Conservation (phyloP, 2,329 filamentous ascomycete species). For the Parastagonospora avenae region DNA sequence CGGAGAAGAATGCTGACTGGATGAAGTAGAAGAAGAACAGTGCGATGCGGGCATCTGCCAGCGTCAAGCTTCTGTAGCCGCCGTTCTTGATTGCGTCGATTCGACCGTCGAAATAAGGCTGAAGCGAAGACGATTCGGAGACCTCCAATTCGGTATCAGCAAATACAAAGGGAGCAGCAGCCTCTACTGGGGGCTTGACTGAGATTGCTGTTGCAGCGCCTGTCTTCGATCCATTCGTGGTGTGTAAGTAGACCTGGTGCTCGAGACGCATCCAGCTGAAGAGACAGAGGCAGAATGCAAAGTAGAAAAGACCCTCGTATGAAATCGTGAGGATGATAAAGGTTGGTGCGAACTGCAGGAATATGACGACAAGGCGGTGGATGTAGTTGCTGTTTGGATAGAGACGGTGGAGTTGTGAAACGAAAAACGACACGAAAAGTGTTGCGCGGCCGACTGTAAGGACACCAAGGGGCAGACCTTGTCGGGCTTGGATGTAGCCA, state of each 20-base stretch:
- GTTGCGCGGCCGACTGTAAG: constrained; percentile 85
- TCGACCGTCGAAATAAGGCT: constrained; percentile 13
- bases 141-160: too few species aligned
- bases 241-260: constrained; percentile 68
- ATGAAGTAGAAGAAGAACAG: constrained; percentile 95
- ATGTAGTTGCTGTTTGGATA: constrained; percentile 87
- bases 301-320: constrained; percentile 95
- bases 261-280: constrained; percentile 93
- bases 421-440: constrained; percentile 73
- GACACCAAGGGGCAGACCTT: constrained; percentile 84
- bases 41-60: constrained; percentile 85
- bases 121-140: too few species aligned
- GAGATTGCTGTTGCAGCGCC: constrained; percentile 28
- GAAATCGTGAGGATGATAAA: constrained; percentile 98
- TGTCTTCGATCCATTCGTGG: constrained; percentile 9
- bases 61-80: constrained; percentile 69
- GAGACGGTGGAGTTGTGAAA: constrained; percentile 81
- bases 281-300: constrained; percentile 81
- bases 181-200: constrained; percentile 46
- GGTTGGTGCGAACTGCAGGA: constrained; percentile 87
- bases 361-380: constrained; percentile 85
- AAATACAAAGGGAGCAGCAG: constrained; percentile 23
- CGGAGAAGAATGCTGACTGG: constrained; percentile 96
- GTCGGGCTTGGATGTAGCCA: constrained; percentile 81
- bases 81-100: constrained; percentile 37